These are phyloP conservation scores for Albifimbria verrucaria DNA, from an alignment of 2,329 filamentous ascomycete species.

Conservation along the genomic window DNA sequence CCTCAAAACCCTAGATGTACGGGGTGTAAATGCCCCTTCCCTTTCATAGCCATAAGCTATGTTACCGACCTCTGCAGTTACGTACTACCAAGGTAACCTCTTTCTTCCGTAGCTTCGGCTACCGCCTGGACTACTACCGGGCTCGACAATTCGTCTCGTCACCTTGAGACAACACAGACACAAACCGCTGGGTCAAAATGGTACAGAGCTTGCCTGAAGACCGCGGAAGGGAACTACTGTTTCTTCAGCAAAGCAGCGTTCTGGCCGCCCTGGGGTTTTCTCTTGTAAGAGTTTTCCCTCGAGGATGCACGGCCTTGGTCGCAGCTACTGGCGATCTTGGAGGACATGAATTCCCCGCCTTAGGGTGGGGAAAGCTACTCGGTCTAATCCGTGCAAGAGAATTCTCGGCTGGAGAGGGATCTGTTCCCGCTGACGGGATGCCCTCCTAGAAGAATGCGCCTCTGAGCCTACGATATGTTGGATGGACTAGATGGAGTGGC, in stretches of 20 bases:
- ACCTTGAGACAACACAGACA: neutral
- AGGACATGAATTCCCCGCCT: slow-evolving; percentile 2
- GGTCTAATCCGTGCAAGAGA: slow-evolving; percentile 2
- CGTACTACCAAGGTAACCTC: neutral
- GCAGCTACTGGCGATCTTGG: slow-evolving; percentile 4
- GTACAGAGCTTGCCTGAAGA: slow-evolving; percentile 4
- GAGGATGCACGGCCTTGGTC: slow-evolving; percentile 4
- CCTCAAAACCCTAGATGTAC: neutral
- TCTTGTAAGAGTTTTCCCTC: neutral
- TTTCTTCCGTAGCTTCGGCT: neutral
- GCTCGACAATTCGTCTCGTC: neutral
- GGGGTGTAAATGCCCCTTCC: slow-evolving; percentile 2
- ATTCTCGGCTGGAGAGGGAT: slow-evolving; percentile 3
- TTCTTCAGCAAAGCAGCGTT: slow-evolving; percentile 2
- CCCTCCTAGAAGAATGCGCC: slow-evolving; percentile 2
- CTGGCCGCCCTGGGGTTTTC: slow-evolving; percentile 3
- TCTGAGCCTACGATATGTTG: slow-evolving; percentile 2
- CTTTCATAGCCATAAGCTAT: slow-evolving; percentile 8
- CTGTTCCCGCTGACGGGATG: slow-evolving; percentile 2
- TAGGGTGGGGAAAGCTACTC: slow-evolving; percentile 4
- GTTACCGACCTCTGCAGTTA: slow-evolving; percentile 7
- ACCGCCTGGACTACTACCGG: neutral
- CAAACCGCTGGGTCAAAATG: slow-evolving; percentile 3
- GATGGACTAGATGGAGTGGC: slow-evolving; percentile 1
- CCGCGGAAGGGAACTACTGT: slow-evolving; percentile 1